Base-by-base conservation (phyloP, 1,139 yeast genomes). In the Kodamaea plutei region DNA sequence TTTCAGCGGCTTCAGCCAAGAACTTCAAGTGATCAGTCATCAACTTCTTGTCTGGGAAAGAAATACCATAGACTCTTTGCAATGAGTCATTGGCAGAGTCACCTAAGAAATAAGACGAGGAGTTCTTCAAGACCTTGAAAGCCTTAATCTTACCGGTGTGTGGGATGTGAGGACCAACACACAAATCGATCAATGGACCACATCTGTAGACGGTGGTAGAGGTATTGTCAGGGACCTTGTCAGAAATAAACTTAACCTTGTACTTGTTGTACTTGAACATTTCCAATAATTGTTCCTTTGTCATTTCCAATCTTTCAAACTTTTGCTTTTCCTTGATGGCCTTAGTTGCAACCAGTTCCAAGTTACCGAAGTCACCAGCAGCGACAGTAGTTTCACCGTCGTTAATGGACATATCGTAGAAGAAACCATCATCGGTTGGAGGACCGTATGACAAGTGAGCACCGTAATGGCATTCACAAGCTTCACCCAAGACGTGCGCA, bases 91-190 rank as follows among this genome's bases (percentile, higher is more conserved):
- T 91, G 47, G 70, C 70, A 34, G 95, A 66, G 51, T 91, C 96
- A 61, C 97, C 99, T 54, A 88, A 69, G 73, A 93, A 93, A 67
- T 93, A 93, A 31, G 96, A 88, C 2, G 97, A 82, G 15, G 97
- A 91, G 70, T 91, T 91, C 69, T 93, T 93, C 64, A 93, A 73
- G 31, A 93, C 77, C 64, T 91, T 91, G 69, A 89, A 79, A 29
- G 96, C 84, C 74, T 93, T 93, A 53, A 93, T 87, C 59, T 84
- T 83, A 42, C 98, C 98, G 26, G 98, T 88, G 64, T 91, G 95
- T 38, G 97, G 96, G 44, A 93, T 84, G 58, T 93, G 99, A 30
- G 99, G 99, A 47, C 99, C 99, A 39, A 85, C 74, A 76, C 99
- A 93, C 60, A 93, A 76, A 64, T 93, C 99, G 51, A 93, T 91